Percentiles rank a stretch among this genome's conserved stretches.
Evolutionary conservation across 1,284 basidiomycete genomes (phyloP).

Genomic region (Acaromyces ingoldii): DNA sequence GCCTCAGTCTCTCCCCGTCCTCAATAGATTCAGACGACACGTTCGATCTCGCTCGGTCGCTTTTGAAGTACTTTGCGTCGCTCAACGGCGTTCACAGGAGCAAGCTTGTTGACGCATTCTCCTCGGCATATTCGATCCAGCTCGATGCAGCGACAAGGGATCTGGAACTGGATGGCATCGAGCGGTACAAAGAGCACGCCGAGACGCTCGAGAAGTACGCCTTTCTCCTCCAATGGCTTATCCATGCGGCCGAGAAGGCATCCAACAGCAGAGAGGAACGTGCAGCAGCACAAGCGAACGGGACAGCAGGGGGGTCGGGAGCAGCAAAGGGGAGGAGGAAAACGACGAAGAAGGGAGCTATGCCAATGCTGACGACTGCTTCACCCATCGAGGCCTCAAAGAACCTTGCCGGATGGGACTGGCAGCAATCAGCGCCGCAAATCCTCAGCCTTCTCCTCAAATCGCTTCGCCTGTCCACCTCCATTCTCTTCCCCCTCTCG

Average conservation of each 20-base stretch:
- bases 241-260: constrained; percentile 35
- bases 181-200: constrained; percentile 28
- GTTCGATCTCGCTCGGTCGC: constrained; percentile 27
- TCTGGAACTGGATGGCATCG: constrained; percentile 25
- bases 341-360: constrained; percentile 10
- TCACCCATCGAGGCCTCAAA: not conserved
- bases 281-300: constrained; percentile 13
- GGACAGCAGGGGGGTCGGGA: not conserved
- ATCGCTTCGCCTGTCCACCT: constrained; percentile 21
- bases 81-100: constrained; percentile 29
- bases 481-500: constrained; percentile 15
- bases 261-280: constrained; percentile 17
- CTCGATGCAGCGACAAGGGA: constrained; percentile 34
- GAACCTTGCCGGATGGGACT: constrained; percentile 14
- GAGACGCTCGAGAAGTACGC: constrained; percentile 42
- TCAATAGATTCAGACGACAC: constrained; percentile 4
- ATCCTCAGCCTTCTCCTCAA: constrained; percentile 37
- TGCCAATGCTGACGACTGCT: not conserved
- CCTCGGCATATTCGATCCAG: constrained; percentile 26
- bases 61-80: constrained; percentile 36
- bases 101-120: constrained; percentile 41
- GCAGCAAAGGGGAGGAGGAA: constrained; percentile 3
- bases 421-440: constrained; percentile 26
- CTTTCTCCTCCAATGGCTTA: constrained; percentile 47
- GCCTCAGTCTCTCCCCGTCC: not conserved